phyloP scores from a whole-genome alignment of 2,329 filamentous ascomycete species.

The Neonectria coccinea region DNA sequence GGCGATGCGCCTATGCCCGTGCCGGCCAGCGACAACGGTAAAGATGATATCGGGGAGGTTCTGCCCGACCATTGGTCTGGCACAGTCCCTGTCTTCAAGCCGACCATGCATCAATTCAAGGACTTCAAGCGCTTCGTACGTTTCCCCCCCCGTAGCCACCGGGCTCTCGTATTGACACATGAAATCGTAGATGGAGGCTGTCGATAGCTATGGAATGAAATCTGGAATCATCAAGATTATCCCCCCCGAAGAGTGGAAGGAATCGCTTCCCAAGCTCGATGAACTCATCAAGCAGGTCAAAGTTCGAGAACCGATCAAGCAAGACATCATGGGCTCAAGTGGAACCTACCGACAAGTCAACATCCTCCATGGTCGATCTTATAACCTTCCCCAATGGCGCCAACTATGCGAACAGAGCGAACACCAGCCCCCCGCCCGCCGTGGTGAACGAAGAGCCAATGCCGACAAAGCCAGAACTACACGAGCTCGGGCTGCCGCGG shows the following conservation, averaged over 20 bases:
- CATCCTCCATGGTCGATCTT: constrained; percentile 93
- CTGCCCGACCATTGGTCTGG: constrained; percentile 91
- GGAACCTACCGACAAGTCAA: constrained; percentile 98
- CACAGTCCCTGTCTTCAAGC: constrained; percentile 92
- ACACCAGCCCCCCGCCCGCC: constrained; percentile 91
- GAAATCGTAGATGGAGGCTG: constrained; percentile 73
- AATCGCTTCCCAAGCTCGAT: constrained; percentile 80
- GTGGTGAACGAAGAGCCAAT: constrained; percentile 81
- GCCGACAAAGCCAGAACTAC: constrained; percentile 63
- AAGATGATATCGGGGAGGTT: constrained; percentile 79
- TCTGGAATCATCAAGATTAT: constrained; percentile 97
- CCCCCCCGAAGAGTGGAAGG: constrained; percentile 92
- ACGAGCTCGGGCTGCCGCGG: constrained; percentile 53
- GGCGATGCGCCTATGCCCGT: constrained; percentile 48
- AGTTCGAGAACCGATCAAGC: constrained; percentile 96
- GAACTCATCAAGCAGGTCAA: constrained; percentile 90
- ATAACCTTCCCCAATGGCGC: constrained; percentile 97
- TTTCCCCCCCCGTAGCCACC: constrained; percentile 31
- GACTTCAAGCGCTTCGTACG: constrained; percentile 92
- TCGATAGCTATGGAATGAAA: constrained; percentile 96
- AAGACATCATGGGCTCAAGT: constrained; percentile 96
- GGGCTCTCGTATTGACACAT: constrained; percentile 44
- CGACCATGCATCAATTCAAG: constrained; percentile 93
- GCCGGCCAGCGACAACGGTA: constrained; percentile 41
- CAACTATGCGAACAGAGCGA: constrained; percentile 93